phyloP scores from a whole-genome alignment of 2,329 filamentous ascomycete genomes.

The Cytospora chrysosperma region DNA sequence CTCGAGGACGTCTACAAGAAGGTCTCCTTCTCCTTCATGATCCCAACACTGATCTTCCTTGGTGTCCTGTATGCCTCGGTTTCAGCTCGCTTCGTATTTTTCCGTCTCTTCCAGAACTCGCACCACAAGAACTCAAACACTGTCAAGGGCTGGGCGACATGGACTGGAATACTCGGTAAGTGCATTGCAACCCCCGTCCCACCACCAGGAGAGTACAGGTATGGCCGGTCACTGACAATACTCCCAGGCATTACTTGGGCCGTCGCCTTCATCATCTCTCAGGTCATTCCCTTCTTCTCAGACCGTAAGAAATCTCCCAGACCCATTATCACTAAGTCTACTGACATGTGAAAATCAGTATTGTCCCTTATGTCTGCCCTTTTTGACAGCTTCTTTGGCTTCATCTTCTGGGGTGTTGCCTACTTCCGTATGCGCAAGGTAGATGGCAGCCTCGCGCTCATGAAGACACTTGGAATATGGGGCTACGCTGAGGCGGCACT shows the following conservation, averaged over 20 bases:
- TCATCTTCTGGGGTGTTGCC: constrained; percentile 90
- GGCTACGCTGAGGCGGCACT: constrained; percentile 57
- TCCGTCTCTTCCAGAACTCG: constrained; percentile 79
- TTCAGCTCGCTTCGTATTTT: constrained; percentile 87
- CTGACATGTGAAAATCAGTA: constrained; percentile 38
- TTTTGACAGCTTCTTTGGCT: constrained; percentile 91
- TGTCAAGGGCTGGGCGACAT: constrained; percentile 73
- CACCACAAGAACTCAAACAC: constrained; percentile 81
- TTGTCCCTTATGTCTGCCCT: constrained; percentile 79
- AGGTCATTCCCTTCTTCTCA: constrained; percentile 91
- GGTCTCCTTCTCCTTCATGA: constrained; percentile 90
- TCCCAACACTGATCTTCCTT: constrained; percentile 89
- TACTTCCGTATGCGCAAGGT: constrained; percentile 74
- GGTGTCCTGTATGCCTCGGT: constrained; percentile 90
- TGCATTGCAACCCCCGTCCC: constrained; percentile 27
- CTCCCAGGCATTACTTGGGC: constrained; percentile 66
- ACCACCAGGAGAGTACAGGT: neutral
- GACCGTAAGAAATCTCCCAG: constrained; percentile 50
- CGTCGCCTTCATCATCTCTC: constrained; percentile 87
- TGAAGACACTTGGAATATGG: constrained; percentile 50
- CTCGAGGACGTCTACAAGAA: constrained; percentile 80
- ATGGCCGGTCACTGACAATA: constrained; percentile 14
- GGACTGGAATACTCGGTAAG: constrained; percentile 69
- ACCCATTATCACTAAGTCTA: constrained; percentile 26
- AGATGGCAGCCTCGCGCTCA: constrained; percentile 55